These are phyloP conservation scores for Mentha longifolia DNA, from an alignment of 257 asterid species.

Conservation along the genomic window DNA sequence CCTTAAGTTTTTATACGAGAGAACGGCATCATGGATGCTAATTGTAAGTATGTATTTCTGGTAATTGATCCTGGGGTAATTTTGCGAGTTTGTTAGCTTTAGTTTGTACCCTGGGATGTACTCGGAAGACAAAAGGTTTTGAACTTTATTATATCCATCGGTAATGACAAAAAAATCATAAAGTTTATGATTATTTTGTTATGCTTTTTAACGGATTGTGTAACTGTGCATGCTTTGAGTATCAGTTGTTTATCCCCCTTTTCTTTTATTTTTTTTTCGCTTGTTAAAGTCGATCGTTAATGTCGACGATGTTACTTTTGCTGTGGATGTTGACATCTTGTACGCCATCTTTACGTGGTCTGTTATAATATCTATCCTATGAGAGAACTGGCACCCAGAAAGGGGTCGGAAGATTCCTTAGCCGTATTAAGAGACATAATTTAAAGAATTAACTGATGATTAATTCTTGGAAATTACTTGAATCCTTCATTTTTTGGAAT, in stretches of 20 bases:
- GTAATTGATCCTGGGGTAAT: slow-evolving; percentile 30
- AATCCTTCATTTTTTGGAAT: too few relatives aligned
- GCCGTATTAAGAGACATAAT: too few relatives aligned
- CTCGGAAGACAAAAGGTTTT: neutral
- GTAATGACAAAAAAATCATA: neutral
- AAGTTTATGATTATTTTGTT: too few relatives aligned
- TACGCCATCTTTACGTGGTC: too few relatives aligned
- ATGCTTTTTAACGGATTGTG: neutral
- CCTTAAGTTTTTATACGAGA: slow-evolving; percentile 17
- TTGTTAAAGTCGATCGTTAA: neutral
- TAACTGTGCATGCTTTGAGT: neutral
- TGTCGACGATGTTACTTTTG: too few relatives aligned
- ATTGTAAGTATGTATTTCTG: slow-evolving; percentile 35
- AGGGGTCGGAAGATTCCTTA: too few relatives aligned
- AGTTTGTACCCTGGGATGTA: slow-evolving; percentile 15
- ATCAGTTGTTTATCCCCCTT: neutral
- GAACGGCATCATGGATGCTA: slow-evolving; percentile 1
- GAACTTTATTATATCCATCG: slow-evolving; percentile 1
- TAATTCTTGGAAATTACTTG: too few relatives aligned
- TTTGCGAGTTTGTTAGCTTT: slow-evolving; percentile 25
- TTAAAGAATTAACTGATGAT: too few relatives aligned
- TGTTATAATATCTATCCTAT: too few relatives aligned
- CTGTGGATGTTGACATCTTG: too few relatives aligned
- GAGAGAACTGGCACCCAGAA: too few relatives aligned
- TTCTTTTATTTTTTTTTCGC: neutral